Evolutionary conservation across 306 rosid species (phyloP).

Genomic region (Medicago truncatula): MtrunA17r5.0-ANR NC_053043.1:37232501-37233000

Average conservation of each 20-base stretch:
- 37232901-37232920: no score
- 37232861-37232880: not conserved
- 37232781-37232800: constrained; percentile 43
- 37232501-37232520: constrained; percentile 35
- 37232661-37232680: constrained; percentile 42
- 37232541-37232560: constrained; percentile 39
- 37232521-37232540: constrained; percentile 31
- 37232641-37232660: constrained; percentile 37
- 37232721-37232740: constrained; percentile 47
- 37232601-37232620: constrained; percentile 30
- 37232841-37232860: constrained; percentile 14
- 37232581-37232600: constrained; percentile 13
- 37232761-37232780: constrained; percentile 35
- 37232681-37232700: constrained; percentile 51
- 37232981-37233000: no score
- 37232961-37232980: no score
- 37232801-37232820: constrained; percentile 52
- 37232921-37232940: no score
- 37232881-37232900: no score
- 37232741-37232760: constrained; percentile 53
- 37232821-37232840: constrained; percentile 48
- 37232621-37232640: constrained; percentile 38
- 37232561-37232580: not conserved
- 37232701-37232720: constrained; percentile 49
- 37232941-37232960: no score